Conservation (phyloP, 768 basidiomycete genomes). For the Glaciozyma antarctica region DNA sequence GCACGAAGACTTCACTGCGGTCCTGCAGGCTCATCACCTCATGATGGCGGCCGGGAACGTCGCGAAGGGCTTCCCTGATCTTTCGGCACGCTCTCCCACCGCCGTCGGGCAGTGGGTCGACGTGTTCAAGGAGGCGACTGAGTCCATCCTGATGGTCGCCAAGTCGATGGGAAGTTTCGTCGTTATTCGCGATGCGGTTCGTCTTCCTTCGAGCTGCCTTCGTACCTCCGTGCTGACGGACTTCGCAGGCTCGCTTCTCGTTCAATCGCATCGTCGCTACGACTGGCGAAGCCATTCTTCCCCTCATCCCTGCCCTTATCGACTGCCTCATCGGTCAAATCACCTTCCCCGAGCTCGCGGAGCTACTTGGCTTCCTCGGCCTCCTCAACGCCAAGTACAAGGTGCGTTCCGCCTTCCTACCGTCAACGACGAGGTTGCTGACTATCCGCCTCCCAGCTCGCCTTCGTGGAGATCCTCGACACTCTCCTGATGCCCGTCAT, state of each 20-base stretch:
- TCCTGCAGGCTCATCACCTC: conserved; percentile 79
- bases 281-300: conserved; percentile 73
- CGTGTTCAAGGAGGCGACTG: conserved; percentile 73
- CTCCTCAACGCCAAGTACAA: conserved; percentile 83
- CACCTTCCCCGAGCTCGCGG: conserved; percentile 81
- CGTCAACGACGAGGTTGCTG: neutral
- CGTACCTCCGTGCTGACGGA: neutral
- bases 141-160: conserved; percentile 74
- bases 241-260: conserved; percentile 68
- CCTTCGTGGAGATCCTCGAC: conserved; percentile 80
- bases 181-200: conserved; percentile 82
- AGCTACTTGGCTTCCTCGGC: conserved; percentile 92
- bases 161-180: conserved; percentile 80
- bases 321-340: conserved; percentile 80
- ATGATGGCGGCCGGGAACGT: conserved; percentile 91
- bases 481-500: conserved; percentile 79
- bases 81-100: conserved; percentile 57
- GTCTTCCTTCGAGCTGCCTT: conserved; percentile 47
- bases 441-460: conserved; percentile 48
- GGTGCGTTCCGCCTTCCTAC: conserved; percentile 44
- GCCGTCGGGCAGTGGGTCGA: conserved; percentile 58
- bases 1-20: conserved; percentile 56
- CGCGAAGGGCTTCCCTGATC: conserved; percentile 93
- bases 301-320: conserved; percentile 82
- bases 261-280: conserved; percentile 87